phyloP scores from a whole-genome alignment of 2,329 filamentous ascomycete genomes.

The Fusarium burgessii region DNA sequence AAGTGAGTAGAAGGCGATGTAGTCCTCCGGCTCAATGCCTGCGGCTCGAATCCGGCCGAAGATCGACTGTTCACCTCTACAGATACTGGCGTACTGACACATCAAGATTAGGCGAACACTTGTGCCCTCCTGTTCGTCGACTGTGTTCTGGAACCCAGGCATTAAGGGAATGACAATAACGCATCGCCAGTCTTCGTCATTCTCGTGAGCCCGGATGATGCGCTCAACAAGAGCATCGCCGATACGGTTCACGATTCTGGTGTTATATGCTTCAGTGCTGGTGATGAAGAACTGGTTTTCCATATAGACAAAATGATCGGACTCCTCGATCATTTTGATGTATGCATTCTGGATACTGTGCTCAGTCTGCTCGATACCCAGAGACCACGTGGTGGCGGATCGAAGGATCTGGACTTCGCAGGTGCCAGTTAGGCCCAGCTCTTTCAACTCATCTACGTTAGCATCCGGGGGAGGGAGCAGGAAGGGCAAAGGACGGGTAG shows the following conservation, averaged over 20 bases:
- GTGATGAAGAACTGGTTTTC: conserved; percentile 99
- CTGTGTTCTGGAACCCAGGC: conserved; percentile 98
- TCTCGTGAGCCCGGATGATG: conserved; percentile 84
- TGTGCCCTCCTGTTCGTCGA: conserved; percentile 92
- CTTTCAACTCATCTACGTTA: conserved; percentile 84
- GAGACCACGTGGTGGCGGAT: conserved; percentile 90
- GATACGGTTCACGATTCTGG: conserved; percentile 91
- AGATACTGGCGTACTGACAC: conserved; percentile 96
- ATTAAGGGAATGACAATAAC: conserved; percentile 93
- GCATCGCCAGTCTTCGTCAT: conserved; percentile 90
- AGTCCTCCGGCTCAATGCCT: conserved; percentile 92
- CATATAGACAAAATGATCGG: conserved; percentile 97
- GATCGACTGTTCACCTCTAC: conserved; percentile 90
- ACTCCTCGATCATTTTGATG: conserved; percentile 92
- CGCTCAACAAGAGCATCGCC: conserved; percentile 94
- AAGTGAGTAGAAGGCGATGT: conserved; percentile 94
- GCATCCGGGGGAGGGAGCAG: conserved; percentile 94
- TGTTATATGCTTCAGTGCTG: conserved; percentile 87
- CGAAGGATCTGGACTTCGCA: conserved; percentile 97
- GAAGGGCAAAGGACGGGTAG: conserved; percentile 93
- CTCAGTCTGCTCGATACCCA: conserved; percentile 88
- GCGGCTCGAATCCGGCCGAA: conserved; percentile 84
- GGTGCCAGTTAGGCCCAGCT: conserved; percentile 88
- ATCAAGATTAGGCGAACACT: conserved; percentile 96
- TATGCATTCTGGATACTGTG: conserved; percentile 97